These are phyloP conservation scores for Hygrophorus pudorinus DNA, from an alignment of 768 basidiomycete genomes.

Conservation along the genomic window DNA sequence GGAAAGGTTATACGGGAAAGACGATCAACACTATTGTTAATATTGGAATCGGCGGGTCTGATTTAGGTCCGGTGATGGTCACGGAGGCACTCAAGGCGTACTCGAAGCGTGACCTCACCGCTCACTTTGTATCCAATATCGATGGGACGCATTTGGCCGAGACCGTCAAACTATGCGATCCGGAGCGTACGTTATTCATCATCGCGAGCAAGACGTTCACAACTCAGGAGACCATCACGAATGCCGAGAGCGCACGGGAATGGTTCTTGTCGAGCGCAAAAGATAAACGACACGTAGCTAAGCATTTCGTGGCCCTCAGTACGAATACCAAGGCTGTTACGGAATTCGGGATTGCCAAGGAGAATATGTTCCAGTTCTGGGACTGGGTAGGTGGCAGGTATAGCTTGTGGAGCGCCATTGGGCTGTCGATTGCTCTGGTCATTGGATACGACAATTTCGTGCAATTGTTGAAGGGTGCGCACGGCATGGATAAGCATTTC, in stretches of 20 bases:
- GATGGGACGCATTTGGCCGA: constrained; percentile 97
- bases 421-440: constrained; percentile 85
- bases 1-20: constrained; percentile 98
- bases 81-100: constrained; percentile 95
- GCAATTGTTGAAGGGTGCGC: constrained; percentile 81
- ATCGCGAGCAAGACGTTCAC: constrained; percentile 93
- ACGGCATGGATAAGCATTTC: constrained; percentile 98
- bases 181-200: constrained; percentile 93
- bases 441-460: constrained; percentile 95
- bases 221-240: constrained; percentile 99
- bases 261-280: constrained; percentile 88
- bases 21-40: constrained; percentile 91
- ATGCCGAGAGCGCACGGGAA: constrained; percentile 84
- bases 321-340: constrained; percentile 94
- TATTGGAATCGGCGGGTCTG: constrained; percentile 98
- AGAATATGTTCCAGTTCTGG: constrained; percentile 99
- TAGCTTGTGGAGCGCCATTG: constrained; percentile 97
- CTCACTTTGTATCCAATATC: constrained; percentile 93
- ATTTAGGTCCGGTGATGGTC: constrained; percentile 98
- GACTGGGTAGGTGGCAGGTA: constrained; percentile 99
- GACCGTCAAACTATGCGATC: constrained; percentile 68
- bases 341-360: constrained; percentile 80
- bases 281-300: constrained; percentile 88
- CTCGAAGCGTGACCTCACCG: constrained; percentile 77
- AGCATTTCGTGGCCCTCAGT: constrained; percentile 97